A percentile compares a stretch with the other conserved stretches of the same genome.
phyloP scores from a whole-genome alignment of 768 basidiomycete species.

The Podaxis mareebaensis region DNA sequence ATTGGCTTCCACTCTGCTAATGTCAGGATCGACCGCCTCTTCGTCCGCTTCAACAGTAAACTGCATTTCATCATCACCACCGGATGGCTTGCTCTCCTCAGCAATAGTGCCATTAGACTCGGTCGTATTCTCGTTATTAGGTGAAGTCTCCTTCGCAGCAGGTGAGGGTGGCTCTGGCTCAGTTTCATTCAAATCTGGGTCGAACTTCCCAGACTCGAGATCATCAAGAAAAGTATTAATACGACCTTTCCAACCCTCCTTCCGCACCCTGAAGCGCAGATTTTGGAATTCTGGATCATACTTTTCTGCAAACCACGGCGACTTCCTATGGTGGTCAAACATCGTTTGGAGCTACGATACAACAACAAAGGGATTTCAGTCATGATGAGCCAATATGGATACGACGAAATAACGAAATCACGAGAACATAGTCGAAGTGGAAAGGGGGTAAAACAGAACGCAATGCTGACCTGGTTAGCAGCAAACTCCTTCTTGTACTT shows the following conservation, averaged over 20 bases:
- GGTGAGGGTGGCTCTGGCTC: constrained; percentile 52
- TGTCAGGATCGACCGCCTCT: constrained; percentile 62
- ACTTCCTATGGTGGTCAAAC: constrained; percentile 93
- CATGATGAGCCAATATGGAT: constrained; percentile 20
- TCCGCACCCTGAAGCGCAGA: constrained; percentile 77
- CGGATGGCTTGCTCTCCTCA: constrained; percentile 56
- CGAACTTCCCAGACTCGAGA: constrained; percentile 83
- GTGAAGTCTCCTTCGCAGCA: constrained; percentile 51
- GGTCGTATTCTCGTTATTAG: constrained; percentile 41
- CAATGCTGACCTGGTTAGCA: constrained; percentile 75
- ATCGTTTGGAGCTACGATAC: constrained; percentile 86
- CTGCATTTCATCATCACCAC: constrained; percentile 73
- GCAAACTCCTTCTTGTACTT: constrained; percentile 93
- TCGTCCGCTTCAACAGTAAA: constrained; percentile 74
- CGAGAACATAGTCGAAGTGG: constrained; percentile 22
- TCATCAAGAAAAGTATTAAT: constrained; percentile 74
- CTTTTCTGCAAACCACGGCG: constrained; percentile 97
- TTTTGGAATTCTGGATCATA: constrained; percentile 82
- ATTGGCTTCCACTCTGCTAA: constrained; percentile 54
- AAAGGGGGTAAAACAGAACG: constrained; percentile 28
- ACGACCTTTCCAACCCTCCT: constrained; percentile 81
- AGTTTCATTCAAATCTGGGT: constrained; percentile 69
- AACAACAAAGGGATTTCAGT: constrained; percentile 35
- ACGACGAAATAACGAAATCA: constrained; percentile 21
- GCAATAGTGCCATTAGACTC: constrained; percentile 38